These are phyloP conservation scores for Rubroboletus satanas DNA, from an alignment of 768 basidiomycete species.

Conservation along the genomic window DNA sequence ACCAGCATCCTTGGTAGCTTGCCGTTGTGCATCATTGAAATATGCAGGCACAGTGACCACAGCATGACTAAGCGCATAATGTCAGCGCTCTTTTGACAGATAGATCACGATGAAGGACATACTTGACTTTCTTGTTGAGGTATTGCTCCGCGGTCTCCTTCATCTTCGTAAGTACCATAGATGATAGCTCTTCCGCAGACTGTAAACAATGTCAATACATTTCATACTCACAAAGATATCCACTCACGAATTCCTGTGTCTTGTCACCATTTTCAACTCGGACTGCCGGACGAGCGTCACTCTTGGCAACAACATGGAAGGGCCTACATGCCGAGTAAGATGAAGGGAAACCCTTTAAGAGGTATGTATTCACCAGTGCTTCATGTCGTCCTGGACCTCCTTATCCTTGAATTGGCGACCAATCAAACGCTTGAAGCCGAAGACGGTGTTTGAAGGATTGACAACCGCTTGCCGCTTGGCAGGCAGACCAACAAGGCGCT, in stretches of 20 bases:
- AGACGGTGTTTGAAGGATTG: slow-evolving; percentile 91
- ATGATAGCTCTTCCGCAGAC: slow-evolving; percentile 84
- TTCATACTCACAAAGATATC: not conserved
- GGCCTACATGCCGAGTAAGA: slow-evolving; percentile 48
- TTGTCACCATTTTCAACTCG: slow-evolving; percentile 86
- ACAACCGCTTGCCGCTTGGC: slow-evolving; percentile 98
- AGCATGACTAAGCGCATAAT: slow-evolving; percentile 51
- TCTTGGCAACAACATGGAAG: slow-evolving; percentile 68
- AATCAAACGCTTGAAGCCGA: slow-evolving; percentile 91
- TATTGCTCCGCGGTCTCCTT: slow-evolving; percentile 92
- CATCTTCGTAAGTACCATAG: slow-evolving; percentile 91
- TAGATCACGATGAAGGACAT: slow-evolving; percentile 32
- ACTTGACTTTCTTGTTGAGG: slow-evolving; percentile 92
- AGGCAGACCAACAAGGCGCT: slow-evolving; percentile 92
- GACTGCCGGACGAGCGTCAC: slow-evolving; percentile 75
- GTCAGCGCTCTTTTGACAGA: not conserved
- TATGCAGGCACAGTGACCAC: slow-evolving; percentile 97
- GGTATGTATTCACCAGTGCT: slow-evolving; percentile 60
- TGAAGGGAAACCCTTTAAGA: not conserved
- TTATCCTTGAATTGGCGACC: slow-evolving; percentile 90
- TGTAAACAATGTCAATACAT: slow-evolving; percentile 31
- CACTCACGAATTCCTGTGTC: slow-evolving; percentile 70
- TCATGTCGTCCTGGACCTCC: slow-evolving; percentile 89
- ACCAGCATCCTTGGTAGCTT: slow-evolving; percentile 97
- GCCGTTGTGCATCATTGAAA: slow-evolving; percentile 99